Conservation (phyloP, 1,284 basidiomycete species). For the Psilocybe mexicana region DNA sequence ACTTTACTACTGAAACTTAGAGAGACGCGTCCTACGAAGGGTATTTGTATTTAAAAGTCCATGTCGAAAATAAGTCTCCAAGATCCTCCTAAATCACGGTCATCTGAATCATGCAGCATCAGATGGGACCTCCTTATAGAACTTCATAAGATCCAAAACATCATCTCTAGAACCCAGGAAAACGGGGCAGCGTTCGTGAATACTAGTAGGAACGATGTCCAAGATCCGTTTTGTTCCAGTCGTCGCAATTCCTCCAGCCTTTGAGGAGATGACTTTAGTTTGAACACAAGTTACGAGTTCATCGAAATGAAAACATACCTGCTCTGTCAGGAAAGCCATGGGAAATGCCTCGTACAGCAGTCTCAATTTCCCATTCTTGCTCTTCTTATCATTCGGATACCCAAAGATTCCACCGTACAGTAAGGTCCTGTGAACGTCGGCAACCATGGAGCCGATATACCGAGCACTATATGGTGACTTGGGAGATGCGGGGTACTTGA, state of each 20-base stretch:
- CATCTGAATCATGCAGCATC: constrained; percentile 13
- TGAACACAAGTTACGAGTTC: background rate
- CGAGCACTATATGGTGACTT: constrained; percentile 88
- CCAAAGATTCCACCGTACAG: constrained; percentile 99
- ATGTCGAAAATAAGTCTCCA: background rate
- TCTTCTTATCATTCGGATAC: constrained; percentile 98
- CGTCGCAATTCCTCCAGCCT: constrained; percentile 96
- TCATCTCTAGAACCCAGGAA: constrained; percentile 96
- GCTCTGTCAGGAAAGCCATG: constrained; percentile 97
- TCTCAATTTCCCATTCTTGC: constrained; percentile 92
- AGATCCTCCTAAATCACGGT: constrained; percentile 2
- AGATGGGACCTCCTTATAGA: constrained; percentile 55
- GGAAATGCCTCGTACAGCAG: constrained; percentile 98
- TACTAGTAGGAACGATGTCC: constrained; percentile 86
- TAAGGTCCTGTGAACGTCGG: constrained; percentile 94
- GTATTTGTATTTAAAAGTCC: background rate
- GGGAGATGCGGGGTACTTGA: constrained; percentile 85
- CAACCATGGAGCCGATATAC: constrained; percentile 99
- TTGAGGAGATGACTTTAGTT: background rate
- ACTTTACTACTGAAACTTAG: too few relatives aligned
- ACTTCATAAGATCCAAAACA: constrained; percentile 86
- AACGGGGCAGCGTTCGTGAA: constrained; percentile 93
- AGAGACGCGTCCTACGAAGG: too few relatives aligned
- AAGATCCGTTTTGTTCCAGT: constrained; percentile 92
- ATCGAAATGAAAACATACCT: constrained; percentile 49